phyloP scores from a whole-genome alignment of 1,284 basidiomycete species.

The Apiotrichum akiyoshidainum region DNA sequence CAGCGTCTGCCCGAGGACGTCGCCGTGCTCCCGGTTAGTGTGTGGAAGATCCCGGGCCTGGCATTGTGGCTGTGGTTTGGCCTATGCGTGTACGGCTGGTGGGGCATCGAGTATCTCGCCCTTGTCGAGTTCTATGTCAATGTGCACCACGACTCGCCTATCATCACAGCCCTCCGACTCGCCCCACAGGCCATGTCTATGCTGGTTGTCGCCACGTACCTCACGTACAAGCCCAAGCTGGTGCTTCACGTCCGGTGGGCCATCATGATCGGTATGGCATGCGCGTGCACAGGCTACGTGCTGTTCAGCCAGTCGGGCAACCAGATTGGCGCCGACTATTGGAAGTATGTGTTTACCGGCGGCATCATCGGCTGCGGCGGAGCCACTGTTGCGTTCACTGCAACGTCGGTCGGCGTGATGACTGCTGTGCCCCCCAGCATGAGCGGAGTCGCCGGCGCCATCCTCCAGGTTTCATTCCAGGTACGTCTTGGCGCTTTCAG shows the following conservation, averaged over 20 bases:
- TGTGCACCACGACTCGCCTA: constrained; percentile 22
- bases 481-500: too few species aligned
- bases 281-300: constrained; percentile 27
- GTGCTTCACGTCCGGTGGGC: constrained; percentile 27
- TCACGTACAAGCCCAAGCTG: constrained; percentile 20
- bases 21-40: constrained; percentile 39
- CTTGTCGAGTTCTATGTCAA: constrained; percentile 25
- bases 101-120: constrained; percentile 27
- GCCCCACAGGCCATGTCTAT: constrained; percentile 30
- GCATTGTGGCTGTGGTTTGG: constrained; percentile 37
- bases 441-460: constrained; percentile 45
- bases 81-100: constrained; percentile 41
- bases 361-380: constrained; percentile 34
- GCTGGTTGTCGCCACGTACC: constrained; percentile 9
- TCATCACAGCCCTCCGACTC: constrained; percentile 33
- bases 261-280: constrained; percentile 26
- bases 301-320: constrained; percentile 27
- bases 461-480: constrained; percentile 44
- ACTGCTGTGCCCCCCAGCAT: constrained; percentile 33
- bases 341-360: constrained; percentile 39
- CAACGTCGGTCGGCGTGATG: constrained; percentile 36
- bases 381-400: constrained; percentile 27
- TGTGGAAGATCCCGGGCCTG: constrained; percentile 46
- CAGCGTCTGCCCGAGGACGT: constrained; percentile 28
- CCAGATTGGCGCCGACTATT: constrained; percentile 33